Evolutionary conservation across 2,329 filamentous ascomycete species (phyloP), one percentile per base, ranked within the genome.

Genomic region (Trichoderma guizhouense): DNA sequence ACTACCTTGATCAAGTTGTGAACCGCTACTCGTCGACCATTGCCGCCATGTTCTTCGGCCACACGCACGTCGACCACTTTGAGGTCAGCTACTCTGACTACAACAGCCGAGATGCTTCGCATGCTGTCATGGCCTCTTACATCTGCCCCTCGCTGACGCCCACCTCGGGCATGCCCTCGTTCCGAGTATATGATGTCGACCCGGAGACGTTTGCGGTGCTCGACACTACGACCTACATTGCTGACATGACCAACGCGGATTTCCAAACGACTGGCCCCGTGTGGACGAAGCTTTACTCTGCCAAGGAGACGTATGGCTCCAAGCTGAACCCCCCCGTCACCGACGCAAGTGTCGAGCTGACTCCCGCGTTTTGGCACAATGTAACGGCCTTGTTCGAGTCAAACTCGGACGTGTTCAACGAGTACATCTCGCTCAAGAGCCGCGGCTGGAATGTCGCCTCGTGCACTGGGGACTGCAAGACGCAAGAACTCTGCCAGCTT

Each of bases 281-380:
- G n/a, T 90, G 87, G 87, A 80, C 79, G 7, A 84, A 84, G 66
- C 86, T 87, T 77, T 90, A 90, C 79, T 88, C 86, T 3, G 88
- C 86, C 36, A 87, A 86, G 76, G 84, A 85, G 67, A 79, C 82
- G 8, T 90, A 90, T 75, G 87, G 86, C 7, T 74, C 82, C 0
- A 79, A 84, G 1, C 78, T 86, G 15, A 76, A 73, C 34, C 83
- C 86, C 47, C 82, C 85, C 1, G 74, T 85, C 1, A 78, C 77
- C 12, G 74, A 80, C 55, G 58, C 78, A 3, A 78, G 78, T 11
- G 81, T 81, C 5, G 79, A 90, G 74, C 83, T 91, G 39, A 87
- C 85, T 1, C 85, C 87, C 0, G 84, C 84, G 1, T 89, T 89
- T 78, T 90, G 88, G 88, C 88, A 89, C 77, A 84, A 86, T 74